These are phyloP conservation scores for Staphylotrichum longicolle DNA, from an alignment of 495 filamentous ascomycete genomes.

Conservation along the genomic window DNA sequence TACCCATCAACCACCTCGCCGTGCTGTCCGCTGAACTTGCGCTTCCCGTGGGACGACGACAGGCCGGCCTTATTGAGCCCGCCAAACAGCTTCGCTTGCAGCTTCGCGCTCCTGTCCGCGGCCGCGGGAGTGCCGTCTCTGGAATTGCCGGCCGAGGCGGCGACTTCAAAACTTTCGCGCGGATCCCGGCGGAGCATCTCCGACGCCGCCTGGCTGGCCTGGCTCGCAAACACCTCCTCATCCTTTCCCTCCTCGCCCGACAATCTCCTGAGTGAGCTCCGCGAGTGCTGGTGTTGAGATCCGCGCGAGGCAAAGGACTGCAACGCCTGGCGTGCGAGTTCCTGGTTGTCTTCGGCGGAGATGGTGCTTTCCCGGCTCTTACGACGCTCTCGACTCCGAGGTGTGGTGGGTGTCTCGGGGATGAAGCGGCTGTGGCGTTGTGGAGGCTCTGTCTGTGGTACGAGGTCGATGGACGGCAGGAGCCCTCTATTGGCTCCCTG, in stretches of 20 bases:
- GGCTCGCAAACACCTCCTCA: constrained; percentile 47
- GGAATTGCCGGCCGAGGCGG: constrained; percentile 41
- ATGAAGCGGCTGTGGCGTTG: constrained; percentile 36
- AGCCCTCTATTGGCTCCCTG: constrained; percentile 46
- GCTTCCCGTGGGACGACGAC: constrained; percentile 48
- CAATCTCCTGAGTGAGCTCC: constrained; percentile 21
- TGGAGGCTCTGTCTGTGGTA: constrained; percentile 55
- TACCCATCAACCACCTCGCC: constrained; percentile 40
- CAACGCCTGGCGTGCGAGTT: constrained; percentile 54
- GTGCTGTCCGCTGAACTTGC: constrained; percentile 50
- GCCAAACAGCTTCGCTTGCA: constrained; percentile 69
- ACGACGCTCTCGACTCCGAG: constrained; percentile 35
- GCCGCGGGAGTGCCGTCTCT: constrained; percentile 44
- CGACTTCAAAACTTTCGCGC: constrained; percentile 50
- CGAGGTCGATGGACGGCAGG: constrained; percentile 54
- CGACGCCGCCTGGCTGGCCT: constrained; percentile 53
- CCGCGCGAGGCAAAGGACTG: constrained; percentile 48
- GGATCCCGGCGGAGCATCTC: constrained; percentile 56
- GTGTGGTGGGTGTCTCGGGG: constrained; percentile 31
- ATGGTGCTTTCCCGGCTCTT: constrained; percentile 86
- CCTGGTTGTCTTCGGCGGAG: constrained; percentile 73
- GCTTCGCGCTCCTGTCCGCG: constrained; percentile 45
- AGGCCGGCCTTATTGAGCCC: constrained; percentile 58
- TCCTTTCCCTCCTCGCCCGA: constrained; percentile 34
- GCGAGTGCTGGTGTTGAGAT: constrained; percentile 31